These are phyloP conservation scores for Xylaria sp. DNA, from an alignment of 2,329 filamentous ascomycete genomes.

Conservation along the genomic window DNA sequence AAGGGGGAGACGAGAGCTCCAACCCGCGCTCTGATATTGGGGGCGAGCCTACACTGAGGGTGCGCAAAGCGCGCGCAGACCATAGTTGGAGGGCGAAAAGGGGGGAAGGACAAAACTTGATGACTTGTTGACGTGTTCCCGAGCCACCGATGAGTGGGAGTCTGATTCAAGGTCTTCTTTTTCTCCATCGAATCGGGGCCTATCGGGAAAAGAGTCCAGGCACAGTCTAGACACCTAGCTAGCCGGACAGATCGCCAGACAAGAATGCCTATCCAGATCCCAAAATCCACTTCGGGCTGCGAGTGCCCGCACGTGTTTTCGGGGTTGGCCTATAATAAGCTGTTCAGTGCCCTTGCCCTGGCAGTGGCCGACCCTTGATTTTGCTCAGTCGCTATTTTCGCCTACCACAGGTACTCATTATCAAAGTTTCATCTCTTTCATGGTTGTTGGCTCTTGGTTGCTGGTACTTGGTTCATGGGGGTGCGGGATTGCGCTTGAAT, in stretches of 20 bases:
- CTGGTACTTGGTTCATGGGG: slow-evolving; percentile 3
- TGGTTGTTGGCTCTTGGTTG: slow-evolving; percentile 14
- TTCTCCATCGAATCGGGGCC: slow-evolving; percentile 26
- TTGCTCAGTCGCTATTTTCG: neutral
- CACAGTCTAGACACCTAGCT: slow-evolving; percentile 31
- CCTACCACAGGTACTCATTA: neutral
- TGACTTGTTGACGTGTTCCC: slow-evolving; percentile 33
- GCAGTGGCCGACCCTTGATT: slow-evolving; percentile 9
- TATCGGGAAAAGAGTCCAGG: slow-evolving; percentile 30
- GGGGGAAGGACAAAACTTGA: slow-evolving; percentile 20
- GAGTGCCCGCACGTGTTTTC: slow-evolving; percentile 39
- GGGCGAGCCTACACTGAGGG: slow-evolving; percentile 19
- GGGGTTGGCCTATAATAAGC: slow-evolving; percentile 24
- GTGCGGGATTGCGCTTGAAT: slow-evolving; percentile 18
- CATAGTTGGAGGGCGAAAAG: slow-evolving; percentile 26
- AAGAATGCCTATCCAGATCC: slow-evolving; percentile 23
- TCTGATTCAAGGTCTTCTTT: slow-evolving; percentile 29
- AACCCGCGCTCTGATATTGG: slow-evolving; percentile 17
- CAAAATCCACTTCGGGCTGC: slow-evolving; percentile 37
- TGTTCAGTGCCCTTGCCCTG: slow-evolving; percentile 4
- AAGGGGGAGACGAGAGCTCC: slow-evolving; percentile 6
- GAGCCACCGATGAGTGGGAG: slow-evolving; percentile 29
- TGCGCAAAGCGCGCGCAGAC: slow-evolving; percentile 19
- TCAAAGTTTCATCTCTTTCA: slow-evolving; percentile 3
- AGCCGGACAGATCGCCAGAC: slow-evolving; percentile 28